A percentile compares a stretch with the other conserved stretches of the same genome.
phyloP scores from a whole-genome alignment of 352 stramenopile genomes.

The Globisporangium spinosum region DNA sequence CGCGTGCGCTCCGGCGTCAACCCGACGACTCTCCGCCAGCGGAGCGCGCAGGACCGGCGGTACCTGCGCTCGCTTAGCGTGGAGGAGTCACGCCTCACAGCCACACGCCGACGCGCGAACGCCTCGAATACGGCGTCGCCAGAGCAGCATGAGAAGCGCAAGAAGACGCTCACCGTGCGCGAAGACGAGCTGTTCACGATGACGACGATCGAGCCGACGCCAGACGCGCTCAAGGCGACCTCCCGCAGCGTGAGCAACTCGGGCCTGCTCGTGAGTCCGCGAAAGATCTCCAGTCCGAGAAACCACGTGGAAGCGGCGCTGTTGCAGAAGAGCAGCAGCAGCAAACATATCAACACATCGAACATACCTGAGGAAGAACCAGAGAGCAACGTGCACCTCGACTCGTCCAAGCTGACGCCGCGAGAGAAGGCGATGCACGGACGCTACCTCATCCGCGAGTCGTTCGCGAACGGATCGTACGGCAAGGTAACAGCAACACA shows the following conservation, averaged over 20 bases:
- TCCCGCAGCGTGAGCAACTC: constrained; percentile 5
- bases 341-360: constrained; percentile 5
- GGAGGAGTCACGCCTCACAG: constrained; percentile 38
- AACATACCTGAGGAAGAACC: constrained; percentile 1
- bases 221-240: constrained; percentile 9
- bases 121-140: constrained; percentile 16
- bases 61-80: constrained; percentile 54
- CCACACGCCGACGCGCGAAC: constrained; percentile 32
- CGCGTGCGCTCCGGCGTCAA: constrained; percentile 55
- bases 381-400: constrained; percentile 21
- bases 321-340: constrained; percentile 1
- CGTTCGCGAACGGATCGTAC: constrained; percentile 67
- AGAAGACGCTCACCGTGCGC: neutral
- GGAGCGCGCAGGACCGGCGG: constrained; percentile 32
- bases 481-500: constrained; percentile 32
- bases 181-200: constrained; percentile 15
- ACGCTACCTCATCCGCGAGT: constrained; percentile 70
- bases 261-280: constrained; percentile 12
- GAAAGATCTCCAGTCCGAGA: constrained; percentile 15
- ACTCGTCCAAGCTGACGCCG: constrained; percentile 41
- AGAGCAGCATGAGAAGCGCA: constrained; percentile 23
- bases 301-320: constrained; percentile 3
- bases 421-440: constrained; percentile 66
- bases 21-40: constrained; percentile 39
- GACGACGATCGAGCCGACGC: constrained; percentile 13